Percentiles rank a stretch among this genome's conserved stretches.
Conservation (phyloP, 2,329 filamentous ascomycete genomes). For the Fusarium tanahbumbuense region DNA sequence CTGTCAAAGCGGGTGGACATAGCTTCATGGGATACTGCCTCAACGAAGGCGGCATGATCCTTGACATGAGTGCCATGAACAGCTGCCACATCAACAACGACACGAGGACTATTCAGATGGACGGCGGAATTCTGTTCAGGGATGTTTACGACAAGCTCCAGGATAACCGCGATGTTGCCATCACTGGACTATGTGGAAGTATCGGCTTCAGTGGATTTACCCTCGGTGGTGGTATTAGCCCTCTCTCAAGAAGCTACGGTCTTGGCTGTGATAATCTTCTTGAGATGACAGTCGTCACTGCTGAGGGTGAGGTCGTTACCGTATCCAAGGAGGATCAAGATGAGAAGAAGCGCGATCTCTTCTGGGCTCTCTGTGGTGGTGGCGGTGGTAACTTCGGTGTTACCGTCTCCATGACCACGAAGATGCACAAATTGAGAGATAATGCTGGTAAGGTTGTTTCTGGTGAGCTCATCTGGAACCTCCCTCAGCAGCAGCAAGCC, state of each 20-base stretch:
- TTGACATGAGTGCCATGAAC: conserved; percentile 8
- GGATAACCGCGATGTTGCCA: conserved; percentile 12
- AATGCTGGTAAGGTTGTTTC: background rate
- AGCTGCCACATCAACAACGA: background rate
- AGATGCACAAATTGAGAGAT: conserved; percentile 6
- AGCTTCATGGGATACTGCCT: conserved; percentile 12
- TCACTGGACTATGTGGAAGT: background rate
- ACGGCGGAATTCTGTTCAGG: background rate
- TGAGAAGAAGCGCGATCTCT: conserved; percentile 2
- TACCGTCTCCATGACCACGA: background rate
- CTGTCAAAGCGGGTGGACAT: conserved; percentile 3
- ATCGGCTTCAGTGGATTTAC: conserved; percentile 14
- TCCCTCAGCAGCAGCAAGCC: conserved; percentile 1
- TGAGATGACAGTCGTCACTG: conserved; percentile 2
- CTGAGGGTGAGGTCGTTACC: background rate
- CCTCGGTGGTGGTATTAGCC: conserved; percentile 7
- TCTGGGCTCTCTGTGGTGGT: conserved; percentile 13
- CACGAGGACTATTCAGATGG: conserved; percentile 3
- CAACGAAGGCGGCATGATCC: conserved; percentile 2
- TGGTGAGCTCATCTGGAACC: background rate
- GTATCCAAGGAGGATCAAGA: background rate
- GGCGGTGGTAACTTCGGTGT: conserved; percentile 14
- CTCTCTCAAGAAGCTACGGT: conserved; percentile 7
- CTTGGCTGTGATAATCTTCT: conserved; percentile 12
- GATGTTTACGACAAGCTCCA: conserved; percentile 12